A percentile compares a stretch with the other conserved stretches of the same genome.
Conservation (phyloP, 2,329 filamentous ascomycete genomes). For the Geosmithia putterillii region DNA sequence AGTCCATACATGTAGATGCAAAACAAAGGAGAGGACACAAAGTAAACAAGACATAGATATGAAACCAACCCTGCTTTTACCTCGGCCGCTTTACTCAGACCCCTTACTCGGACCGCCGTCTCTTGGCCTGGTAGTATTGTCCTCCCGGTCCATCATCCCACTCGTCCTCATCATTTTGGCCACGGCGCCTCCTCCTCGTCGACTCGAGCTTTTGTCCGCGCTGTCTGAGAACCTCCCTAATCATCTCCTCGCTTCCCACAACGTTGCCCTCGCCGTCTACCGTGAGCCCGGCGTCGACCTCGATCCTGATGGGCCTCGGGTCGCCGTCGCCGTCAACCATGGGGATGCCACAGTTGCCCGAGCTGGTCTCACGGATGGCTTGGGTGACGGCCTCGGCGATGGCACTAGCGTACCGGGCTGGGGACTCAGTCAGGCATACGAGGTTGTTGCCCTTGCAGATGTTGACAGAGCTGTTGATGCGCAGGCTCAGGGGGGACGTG, state of each 20-base stretch:
- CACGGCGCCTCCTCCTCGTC: too few relatives aligned
- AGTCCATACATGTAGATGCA: too few relatives aligned
- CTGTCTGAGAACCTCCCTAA: slow-evolving; percentile 14
- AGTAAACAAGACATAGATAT: too few relatives aligned
- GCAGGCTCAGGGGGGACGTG: slow-evolving; percentile 28
- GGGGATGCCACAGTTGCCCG: slow-evolving; percentile 24
- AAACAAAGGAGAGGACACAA: too few relatives aligned
- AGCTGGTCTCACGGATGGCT: slow-evolving; percentile 28
- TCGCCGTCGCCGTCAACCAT: slow-evolving; percentile 33
- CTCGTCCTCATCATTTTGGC: too few relatives aligned
- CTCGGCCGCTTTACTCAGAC: too few relatives aligned
- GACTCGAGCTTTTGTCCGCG: too few relatives aligned
- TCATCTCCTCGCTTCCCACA: slow-evolving; percentile 20
- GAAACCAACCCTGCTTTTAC: too few relatives aligned
- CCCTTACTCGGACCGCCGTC: too few relatives aligned
- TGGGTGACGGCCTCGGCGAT: slow-evolving; percentile 31
- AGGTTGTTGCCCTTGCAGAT: slow-evolving; percentile 36
- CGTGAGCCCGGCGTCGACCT: slow-evolving; percentile 31
- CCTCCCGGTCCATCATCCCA: too few relatives aligned
- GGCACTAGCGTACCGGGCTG: slow-evolving; percentile 24
- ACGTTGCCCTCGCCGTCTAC: slow-evolving; percentile 31
- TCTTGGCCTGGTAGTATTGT: too few relatives aligned
- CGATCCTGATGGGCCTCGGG: slow-evolving; percentile 26
- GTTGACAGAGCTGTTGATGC: slow-evolving; percentile 33
- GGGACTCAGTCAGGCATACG: slow-evolving; percentile 26